Percentiles rank a stretch among this genome's conserved stretches.
Conservation (phyloP, 2,329 filamentous ascomycete species). For the Reticulascus tulasneorum region DNA sequence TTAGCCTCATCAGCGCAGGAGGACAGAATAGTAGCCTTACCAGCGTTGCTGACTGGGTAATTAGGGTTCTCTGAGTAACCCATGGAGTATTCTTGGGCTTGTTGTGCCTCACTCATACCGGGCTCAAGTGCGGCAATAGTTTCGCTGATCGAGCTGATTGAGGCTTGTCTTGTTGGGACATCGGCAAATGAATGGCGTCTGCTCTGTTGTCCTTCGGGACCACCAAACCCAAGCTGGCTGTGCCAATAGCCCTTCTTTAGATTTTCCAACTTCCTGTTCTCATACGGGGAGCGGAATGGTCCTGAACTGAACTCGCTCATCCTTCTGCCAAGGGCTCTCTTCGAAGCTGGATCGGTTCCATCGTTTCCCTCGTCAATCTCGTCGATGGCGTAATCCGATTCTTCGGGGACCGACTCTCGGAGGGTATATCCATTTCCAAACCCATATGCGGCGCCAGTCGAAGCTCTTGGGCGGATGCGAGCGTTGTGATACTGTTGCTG, state of each 20-base stretch:
- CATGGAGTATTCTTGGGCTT: conserved; percentile 37
- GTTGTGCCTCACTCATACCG: conserved; percentile 37
- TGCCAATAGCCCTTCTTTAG: conserved; percentile 70
- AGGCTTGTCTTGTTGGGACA: conserved; percentile 60
- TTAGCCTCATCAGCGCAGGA: conserved; percentile 17
- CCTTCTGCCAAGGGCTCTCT: conserved; percentile 43
- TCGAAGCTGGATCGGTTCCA: conserved; percentile 39
- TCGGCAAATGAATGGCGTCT: conserved; percentile 77
- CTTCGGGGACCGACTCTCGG: conserved; percentile 57
- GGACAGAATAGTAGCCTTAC: conserved; percentile 34
- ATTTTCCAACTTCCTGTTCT: conserved; percentile 60
- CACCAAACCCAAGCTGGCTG: conserved; percentile 63
- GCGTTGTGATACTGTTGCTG: conserved; percentile 55
- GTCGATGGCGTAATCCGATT: conserved; percentile 69
- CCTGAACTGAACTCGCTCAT: conserved; percentile 55
- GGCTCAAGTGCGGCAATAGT: conserved; percentile 43
- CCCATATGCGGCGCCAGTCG: conserved; percentile 50
- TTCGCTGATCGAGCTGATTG: conserved; percentile 58
- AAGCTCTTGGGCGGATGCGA: conserved; percentile 52
- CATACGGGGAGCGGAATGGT: conserved; percentile 45
- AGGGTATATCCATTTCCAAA: conserved; percentile 56
- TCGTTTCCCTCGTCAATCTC: conserved; percentile 64
- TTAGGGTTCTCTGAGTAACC: conserved; percentile 34
- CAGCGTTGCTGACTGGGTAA: conserved; percentile 32
- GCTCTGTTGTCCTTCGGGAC: conserved; percentile 64